Evolutionary conservation across 208 protist species (phyloP).

Genomic region (Trypanosoma rangeli): DNA sequence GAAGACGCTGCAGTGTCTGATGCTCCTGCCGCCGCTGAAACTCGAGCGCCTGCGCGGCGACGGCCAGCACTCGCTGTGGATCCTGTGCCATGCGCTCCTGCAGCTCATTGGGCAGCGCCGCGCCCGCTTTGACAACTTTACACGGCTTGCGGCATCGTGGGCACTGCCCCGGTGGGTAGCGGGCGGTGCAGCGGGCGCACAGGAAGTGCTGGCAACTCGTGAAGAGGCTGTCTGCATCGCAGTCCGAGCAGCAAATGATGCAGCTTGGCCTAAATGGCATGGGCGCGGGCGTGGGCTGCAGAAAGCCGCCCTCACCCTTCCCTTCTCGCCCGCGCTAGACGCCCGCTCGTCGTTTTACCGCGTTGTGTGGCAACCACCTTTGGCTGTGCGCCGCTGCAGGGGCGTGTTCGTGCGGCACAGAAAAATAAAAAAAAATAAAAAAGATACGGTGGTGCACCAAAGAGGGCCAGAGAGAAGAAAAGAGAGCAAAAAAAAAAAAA

Average conservation of each 20-base stretch:
- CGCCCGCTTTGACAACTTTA: conserved; percentile 35
- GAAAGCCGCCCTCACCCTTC: neutral
- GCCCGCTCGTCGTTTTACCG: neutral
- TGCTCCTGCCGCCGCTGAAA: conserved; percentile 69
- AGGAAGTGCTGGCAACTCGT: conserved; percentile 89
- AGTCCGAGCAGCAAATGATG: conserved; percentile 77
- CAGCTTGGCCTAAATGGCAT: conserved; percentile 84
- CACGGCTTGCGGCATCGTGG: conserved; percentile 68
- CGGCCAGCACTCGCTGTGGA: conserved; percentile 31
- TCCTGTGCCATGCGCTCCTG: conserved; percentile 45
- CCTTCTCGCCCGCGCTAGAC: neutral
- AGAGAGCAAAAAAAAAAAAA: conserved; percentile 2
- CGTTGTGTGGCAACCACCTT: neutral
- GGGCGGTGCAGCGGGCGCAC: conserved; percentile 65
- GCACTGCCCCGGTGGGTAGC: conserved; percentile 56
- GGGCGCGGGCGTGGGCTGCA: neutral
- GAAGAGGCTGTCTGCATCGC: conserved; percentile 58
- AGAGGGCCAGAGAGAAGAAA: neutral
- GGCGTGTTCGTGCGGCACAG: neutral
- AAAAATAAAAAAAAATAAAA: neutral
- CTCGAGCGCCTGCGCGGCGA: conserved; percentile 36
- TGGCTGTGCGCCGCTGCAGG: neutral
- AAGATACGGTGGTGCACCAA: neutral
- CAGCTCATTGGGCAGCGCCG: conserved; percentile 37
- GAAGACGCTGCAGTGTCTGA: conserved; percentile 56